Percentiles rank a stretch among this genome's conserved stretches.
These are phyloP conservation scores for Vicia faba DNA, from an alignment of 306 rosid genomes.

Conservation along the genomic window DNA sequence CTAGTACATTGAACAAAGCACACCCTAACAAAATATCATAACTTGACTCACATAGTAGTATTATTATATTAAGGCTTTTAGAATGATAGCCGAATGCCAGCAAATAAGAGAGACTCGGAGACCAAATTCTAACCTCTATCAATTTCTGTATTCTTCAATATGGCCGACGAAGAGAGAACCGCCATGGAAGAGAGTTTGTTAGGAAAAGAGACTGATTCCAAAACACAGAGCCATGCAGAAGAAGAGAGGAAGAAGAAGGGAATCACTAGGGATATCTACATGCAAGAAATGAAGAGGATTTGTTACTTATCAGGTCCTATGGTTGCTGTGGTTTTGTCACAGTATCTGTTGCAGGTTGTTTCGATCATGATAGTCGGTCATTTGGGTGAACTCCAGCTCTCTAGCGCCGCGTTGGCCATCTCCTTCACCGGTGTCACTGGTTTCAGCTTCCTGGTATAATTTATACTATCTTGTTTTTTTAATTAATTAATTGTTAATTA, in stretches of 20 bases:
- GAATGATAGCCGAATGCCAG: background rate
- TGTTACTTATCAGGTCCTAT: constrained; percentile 52
- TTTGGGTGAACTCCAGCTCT: constrained; percentile 55
- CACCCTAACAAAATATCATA: too few species aligned
- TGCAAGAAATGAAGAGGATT: constrained; percentile 50
- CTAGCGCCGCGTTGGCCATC: constrained; percentile 55
- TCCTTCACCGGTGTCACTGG: constrained; percentile 61
- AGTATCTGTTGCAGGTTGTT: constrained; percentile 51
- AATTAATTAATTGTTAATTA: background rate
- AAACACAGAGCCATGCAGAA: background rate
- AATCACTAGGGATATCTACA: constrained; percentile 38
- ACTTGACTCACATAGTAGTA: too few species aligned
- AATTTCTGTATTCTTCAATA: background rate
- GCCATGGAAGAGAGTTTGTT: constrained; percentile 42
- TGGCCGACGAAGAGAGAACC: background rate
- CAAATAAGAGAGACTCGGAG: background rate
- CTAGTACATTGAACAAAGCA: too few species aligned
- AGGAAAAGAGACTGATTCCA: background rate
- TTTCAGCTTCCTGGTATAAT: constrained; percentile 53
- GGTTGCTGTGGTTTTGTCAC: constrained; percentile 50
- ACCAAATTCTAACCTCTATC: background rate
- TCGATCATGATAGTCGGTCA: constrained; percentile 67
- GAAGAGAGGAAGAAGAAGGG: background rate
- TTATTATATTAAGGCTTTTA: background rate
- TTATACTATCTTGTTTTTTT: background rate